These are phyloP conservation scores for Gloeophyllum trabeum DNA, from an alignment of 768 basidiomycete genomes.

Conservation along the genomic window DNA sequence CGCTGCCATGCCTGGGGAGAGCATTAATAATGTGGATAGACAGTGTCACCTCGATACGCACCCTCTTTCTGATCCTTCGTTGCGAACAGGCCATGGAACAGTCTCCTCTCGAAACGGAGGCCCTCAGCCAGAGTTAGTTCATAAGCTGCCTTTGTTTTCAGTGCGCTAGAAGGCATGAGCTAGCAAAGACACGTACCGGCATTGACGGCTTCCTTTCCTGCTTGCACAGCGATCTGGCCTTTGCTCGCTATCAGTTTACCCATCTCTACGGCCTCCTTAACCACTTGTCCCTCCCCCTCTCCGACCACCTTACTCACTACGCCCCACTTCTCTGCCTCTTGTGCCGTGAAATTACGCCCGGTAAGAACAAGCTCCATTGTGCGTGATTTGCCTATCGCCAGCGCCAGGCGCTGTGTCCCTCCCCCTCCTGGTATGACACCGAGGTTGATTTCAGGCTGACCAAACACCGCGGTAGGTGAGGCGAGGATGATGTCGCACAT, in stretches of 20 bases:
- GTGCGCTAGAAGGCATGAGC: background rate
- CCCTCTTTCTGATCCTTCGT: slow-evolving; percentile 95
- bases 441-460: slow-evolving; percentile 93
- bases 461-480: slow-evolving; percentile 83
- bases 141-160: slow-evolving; percentile 38
- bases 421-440: slow-evolving; percentile 94
- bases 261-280: slow-evolving; percentile 77
- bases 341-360: slow-evolving; percentile 69
- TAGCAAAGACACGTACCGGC: slow-evolving; percentile 36
- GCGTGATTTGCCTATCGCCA: slow-evolving; percentile 80
- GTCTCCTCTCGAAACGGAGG: slow-evolving; percentile 72
- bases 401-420: slow-evolving; percentile 84
- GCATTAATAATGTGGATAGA: background rate
- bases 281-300: slow-evolving; percentile 68
- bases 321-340: slow-evolving; percentile 82
- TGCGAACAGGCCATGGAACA: slow-evolving; percentile 89
- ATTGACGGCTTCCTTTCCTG: slow-evolving; percentile 91
- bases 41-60: slow-evolving; percentile 20
- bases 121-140: slow-evolving; percentile 79
- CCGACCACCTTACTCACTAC: slow-evolving; percentile 74
- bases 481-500: slow-evolving; percentile 95
- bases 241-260: slow-evolving; percentile 74
- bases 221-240: slow-evolving; percentile 73
- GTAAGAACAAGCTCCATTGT: slow-evolving; percentile 94
- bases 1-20: slow-evolving; percentile 72